These are phyloP conservation scores for Phytophthora syringae DNA, from an alignment of 352 stramenopile species.

Conservation along the genomic window DNA sequence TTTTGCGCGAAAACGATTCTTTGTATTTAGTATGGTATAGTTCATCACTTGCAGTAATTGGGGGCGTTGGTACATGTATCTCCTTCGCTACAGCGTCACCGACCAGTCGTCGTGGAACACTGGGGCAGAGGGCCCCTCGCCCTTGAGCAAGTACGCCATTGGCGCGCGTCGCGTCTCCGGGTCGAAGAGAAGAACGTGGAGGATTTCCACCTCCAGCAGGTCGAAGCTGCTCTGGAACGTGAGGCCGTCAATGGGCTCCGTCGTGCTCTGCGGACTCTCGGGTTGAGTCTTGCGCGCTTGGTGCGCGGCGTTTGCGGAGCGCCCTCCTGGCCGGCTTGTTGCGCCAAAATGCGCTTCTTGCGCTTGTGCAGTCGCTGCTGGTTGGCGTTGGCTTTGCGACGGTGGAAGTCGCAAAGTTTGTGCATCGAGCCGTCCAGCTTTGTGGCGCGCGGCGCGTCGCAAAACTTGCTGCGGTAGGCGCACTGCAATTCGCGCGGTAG, in stretches of 20 bases:
- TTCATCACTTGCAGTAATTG: slow-evolving; percentile 24
- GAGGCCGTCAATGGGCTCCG: slow-evolving; percentile 21
- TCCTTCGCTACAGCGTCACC: slow-evolving; percentile 38
- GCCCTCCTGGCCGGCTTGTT: slow-evolving; percentile 16
- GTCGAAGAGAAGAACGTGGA: slow-evolving; percentile 47
- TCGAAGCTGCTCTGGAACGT: slow-evolving; percentile 39
- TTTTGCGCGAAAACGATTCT: slow-evolving; percentile 9
- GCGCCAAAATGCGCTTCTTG: slow-evolving; percentile 44
- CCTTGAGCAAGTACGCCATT: slow-evolving; percentile 7
- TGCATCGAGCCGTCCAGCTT: slow-evolving; percentile 59
- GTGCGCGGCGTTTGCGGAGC: slow-evolving; percentile 15
- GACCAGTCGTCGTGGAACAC: slow-evolving; percentile 34
- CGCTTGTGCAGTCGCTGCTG: slow-evolving; percentile 50
- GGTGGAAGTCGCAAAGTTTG: slow-evolving; percentile 61
- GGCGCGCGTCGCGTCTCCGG: slow-evolving; percentile 13
- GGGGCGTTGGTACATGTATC: too few species aligned
- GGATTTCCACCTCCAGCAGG: slow-evolving; percentile 42
- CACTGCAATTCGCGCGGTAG: slow-evolving; percentile 43
- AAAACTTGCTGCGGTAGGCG: slow-evolving; percentile 58
- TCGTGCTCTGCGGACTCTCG: slow-evolving; percentile 29
- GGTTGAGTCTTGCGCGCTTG: slow-evolving; percentile 23
- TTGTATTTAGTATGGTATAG: slow-evolving; percentile 45
- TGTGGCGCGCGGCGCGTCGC: slow-evolving; percentile 43
- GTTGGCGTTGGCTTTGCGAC: slow-evolving; percentile 57
- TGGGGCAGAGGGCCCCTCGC: slow-evolving; percentile 5